Evolutionary conservation across 2,329 filamentous ascomycete genomes (phyloP).

Genomic region (Colletotrichum filicis): DNA sequence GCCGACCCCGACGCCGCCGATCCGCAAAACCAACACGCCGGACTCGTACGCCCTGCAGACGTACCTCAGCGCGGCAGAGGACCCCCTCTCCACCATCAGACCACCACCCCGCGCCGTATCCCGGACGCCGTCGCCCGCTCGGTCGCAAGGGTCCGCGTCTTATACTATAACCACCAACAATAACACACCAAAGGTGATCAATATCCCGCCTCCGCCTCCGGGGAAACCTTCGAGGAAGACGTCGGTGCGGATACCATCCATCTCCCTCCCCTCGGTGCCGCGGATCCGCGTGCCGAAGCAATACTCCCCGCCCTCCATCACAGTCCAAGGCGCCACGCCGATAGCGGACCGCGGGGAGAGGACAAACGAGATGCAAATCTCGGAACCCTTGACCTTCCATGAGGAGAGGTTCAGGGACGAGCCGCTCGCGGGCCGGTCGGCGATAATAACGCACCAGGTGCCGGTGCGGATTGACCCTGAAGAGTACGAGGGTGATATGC

Average conservation of each 20-base stretch:
- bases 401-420: slow-evolving; percentile 42
- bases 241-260: slow-evolving; percentile 42
- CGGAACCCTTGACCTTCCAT: slow-evolving; percentile 40
- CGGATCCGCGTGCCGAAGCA: slow-evolving; percentile 54
- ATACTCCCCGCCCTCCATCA: slow-evolving; percentile 51
- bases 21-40: slow-evolving; percentile 37
- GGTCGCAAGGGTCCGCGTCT: neutral
- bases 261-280: slow-evolving; percentile 50
- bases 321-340: slow-evolving; percentile 43
- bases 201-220: slow-evolving; percentile 38
- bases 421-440: slow-evolving; percentile 33
- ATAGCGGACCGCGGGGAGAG: slow-evolving; percentile 38
- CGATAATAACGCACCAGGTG: slow-evolving; percentile 6
- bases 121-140: slow-evolving; percentile 2
- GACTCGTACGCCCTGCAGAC: slow-evolving; percentile 49
- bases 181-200: neutral
- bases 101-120: slow-evolving; percentile 28
- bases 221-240: slow-evolving; percentile 6
- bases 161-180: neutral
- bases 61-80: slow-evolving; percentile 48
- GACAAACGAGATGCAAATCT: slow-evolving; percentile 42
- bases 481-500: slow-evolving; percentile 41
- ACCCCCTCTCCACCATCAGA: slow-evolving; percentile 34
- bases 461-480: slow-evolving; percentile 14
- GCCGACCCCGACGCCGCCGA: slow-evolving; percentile 24